Conservation (phyloP, 495 filamentous ascomycete species). For the Cetradonia linearis region DNA sequence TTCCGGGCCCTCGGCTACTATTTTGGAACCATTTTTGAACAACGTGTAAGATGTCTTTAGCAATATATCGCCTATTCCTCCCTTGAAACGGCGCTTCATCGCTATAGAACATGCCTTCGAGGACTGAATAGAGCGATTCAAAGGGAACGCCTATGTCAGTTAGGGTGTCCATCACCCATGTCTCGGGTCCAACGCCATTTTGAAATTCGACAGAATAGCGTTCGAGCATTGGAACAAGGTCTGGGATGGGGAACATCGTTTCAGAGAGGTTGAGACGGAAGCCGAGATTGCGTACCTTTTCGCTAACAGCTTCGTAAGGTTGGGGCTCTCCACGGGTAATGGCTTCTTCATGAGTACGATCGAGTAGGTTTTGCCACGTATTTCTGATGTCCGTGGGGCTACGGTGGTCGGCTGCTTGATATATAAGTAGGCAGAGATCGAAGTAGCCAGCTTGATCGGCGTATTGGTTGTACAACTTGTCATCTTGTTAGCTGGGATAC, state of each 20-base stretch:
- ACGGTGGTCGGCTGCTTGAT: conserved; percentile 76
- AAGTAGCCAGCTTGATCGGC: conserved; percentile 81
- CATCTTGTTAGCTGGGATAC: conserved; percentile 14
- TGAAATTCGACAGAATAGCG: conserved; percentile 64
- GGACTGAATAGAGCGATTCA: conserved; percentile 61
- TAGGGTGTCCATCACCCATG: conserved; percentile 78
- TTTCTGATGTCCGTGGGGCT: conserved; percentile 67
- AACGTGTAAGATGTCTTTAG: conserved; percentile 53
- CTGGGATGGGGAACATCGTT: conserved; percentile 61
- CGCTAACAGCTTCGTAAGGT: conserved; percentile 71
- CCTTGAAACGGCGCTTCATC: conserved; percentile 77
- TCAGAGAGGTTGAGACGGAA: conserved; percentile 67
- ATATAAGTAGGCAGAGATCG: conserved; percentile 87
- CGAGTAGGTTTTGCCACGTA: conserved; percentile 77
- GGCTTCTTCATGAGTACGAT: conserved; percentile 56
- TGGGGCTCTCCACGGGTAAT: conserved; percentile 40
- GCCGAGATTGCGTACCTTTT: conserved; percentile 65
- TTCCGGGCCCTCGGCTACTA: conserved; percentile 43
- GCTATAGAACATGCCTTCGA: conserved; percentile 75
- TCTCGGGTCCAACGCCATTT: conserved; percentile 52
- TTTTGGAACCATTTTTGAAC: conserved; percentile 53
- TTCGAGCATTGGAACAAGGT: conserved; percentile 63
- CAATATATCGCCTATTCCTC: conserved; percentile 47
- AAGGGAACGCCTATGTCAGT: conserved; percentile 63
- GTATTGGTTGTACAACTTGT: conserved; percentile 79